Evolutionary conservation across 2,329 filamentous ascomycete genomes (phyloP).

Genomic region (Pseudodiploospora longispora): DNA sequence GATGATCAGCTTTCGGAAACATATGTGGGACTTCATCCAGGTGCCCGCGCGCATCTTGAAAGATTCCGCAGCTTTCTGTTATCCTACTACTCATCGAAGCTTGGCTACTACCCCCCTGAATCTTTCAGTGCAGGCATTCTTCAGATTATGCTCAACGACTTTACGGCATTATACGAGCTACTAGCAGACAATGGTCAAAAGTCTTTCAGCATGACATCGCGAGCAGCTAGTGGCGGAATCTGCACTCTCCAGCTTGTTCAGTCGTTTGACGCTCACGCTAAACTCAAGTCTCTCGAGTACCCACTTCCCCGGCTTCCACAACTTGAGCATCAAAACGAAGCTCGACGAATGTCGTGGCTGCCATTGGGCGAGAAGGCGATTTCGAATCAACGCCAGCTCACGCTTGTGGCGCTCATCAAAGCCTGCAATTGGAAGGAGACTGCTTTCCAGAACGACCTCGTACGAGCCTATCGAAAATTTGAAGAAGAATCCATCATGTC

Average conservation of each 20-base stretch:
- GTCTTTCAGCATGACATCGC: conserved; percentile 39
- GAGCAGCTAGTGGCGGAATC: conserved; percentile 55
- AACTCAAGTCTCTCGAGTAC: conserved; percentile 52
- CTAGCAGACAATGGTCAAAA: conserved; percentile 57
- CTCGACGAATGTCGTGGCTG: conserved; percentile 34
- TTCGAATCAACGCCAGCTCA: conserved; percentile 39
- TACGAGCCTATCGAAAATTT: conserved; percentile 61
- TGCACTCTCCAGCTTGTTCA: conserved; percentile 61
- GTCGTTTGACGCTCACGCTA: conserved; percentile 55
- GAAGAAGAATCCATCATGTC: conserved; percentile 50
- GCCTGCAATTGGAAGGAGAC: conserved; percentile 39
- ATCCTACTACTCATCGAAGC: conserved; percentile 55
- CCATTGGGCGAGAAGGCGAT: conserved; percentile 32
- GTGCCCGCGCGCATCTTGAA: conserved; percentile 59
- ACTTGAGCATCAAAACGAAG: conserved; percentile 17
- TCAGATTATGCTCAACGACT: conserved; percentile 57
- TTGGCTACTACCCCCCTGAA: conserved; percentile 65
- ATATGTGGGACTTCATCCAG: conserved; percentile 54
- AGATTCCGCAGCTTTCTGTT: conserved; percentile 63
- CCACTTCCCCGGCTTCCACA: conserved; percentile 61
- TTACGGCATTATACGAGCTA: conserved; percentile 61
- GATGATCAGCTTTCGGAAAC: conserved; percentile 61
- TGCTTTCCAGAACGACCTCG: conserved; percentile 44
- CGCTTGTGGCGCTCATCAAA: conserved; percentile 44
- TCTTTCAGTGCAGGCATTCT: conserved; percentile 40